These are phyloP conservation scores for Onygenales sp. DNA, from an alignment of 2,329 filamentous ascomycete genomes.

Conservation along the genomic window DNA sequence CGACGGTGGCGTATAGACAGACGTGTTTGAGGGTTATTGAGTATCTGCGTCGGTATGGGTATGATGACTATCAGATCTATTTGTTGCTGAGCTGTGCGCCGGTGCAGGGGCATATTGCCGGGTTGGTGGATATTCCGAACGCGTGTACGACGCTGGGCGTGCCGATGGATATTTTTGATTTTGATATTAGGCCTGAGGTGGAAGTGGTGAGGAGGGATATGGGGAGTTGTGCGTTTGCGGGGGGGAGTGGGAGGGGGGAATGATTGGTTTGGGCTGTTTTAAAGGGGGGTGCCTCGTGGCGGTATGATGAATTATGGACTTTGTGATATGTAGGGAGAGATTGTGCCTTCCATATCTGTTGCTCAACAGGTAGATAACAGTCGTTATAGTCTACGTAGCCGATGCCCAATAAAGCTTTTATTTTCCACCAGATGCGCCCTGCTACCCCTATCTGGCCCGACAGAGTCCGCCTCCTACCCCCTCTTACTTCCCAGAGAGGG, in stretches of 20 bases:
- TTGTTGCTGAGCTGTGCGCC: conserved; percentile 77
- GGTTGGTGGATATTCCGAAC: conserved; percentile 85
- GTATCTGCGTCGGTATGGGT: conserved; percentile 65
- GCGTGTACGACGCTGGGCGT: conserved; percentile 81
- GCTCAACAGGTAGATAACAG: too few relatives aligned
- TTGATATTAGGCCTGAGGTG: conserved; percentile 68
- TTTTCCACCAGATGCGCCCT: too few relatives aligned
- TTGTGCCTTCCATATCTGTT: too few relatives aligned
- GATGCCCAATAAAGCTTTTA: too few relatives aligned
- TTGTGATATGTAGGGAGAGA: too few relatives aligned
- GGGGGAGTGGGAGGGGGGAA: neutral
- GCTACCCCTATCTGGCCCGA: too few relatives aligned
- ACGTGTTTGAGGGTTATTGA: conserved; percentile 69
- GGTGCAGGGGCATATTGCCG: conserved; percentile 78
- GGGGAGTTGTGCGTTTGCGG: conserved; percentile 32
- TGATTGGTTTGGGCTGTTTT: neutral
- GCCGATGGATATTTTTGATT: conserved; percentile 91
- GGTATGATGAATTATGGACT: too few relatives aligned
- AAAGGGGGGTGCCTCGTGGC: too few relatives aligned
- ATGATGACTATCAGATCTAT: conserved; percentile 70
- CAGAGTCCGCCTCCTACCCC: too few relatives aligned
- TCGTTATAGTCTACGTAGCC: too few relatives aligned
- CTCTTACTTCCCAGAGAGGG: too few relatives aligned
- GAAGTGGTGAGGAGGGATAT: conserved; percentile 55
- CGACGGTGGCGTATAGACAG: conserved; percentile 78